These are phyloP conservation scores for Stygiomarasmius scandens DNA, from an alignment of 1,284 basidiomycete genomes.

Conservation along the genomic window DNA sequence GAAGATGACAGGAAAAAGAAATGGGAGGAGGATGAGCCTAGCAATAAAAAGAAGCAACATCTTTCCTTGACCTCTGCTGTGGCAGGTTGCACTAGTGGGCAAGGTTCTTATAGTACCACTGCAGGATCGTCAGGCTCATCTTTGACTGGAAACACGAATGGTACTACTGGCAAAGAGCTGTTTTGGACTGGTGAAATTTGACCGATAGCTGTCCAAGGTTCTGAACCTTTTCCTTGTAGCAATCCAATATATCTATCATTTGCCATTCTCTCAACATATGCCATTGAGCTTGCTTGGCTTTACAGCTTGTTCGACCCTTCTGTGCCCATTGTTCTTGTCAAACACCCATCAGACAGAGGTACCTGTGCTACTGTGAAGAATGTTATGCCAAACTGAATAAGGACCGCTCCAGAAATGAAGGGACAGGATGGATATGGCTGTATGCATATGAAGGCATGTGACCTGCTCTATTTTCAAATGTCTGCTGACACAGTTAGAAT, in stretches of 20 bases:
- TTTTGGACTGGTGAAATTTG: slow-evolving; percentile 77
- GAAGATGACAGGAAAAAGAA: slow-evolving; percentile 30
- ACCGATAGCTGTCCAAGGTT: slow-evolving; percentile 68
- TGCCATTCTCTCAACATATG: slow-evolving; percentile 74
- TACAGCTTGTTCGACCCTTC: slow-evolving; percentile 64
- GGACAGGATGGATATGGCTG: slow-evolving; percentile 68
- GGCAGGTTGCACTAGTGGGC: slow-evolving; percentile 24
- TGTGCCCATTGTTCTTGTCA: slow-evolving; percentile 71
- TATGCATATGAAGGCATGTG: slow-evolving; percentile 79
- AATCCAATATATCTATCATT: slow-evolving; percentile 65
- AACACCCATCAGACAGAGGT: slow-evolving; percentile 59
- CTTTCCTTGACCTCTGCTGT: slow-evolving; percentile 31
- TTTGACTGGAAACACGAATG: slow-evolving; percentile 6
- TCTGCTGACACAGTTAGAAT: slow-evolving; percentile 5
- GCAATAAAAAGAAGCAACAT: slow-evolving; percentile 57
- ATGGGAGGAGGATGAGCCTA: slow-evolving; percentile 23
- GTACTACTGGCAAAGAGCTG: slow-evolving; percentile 36
- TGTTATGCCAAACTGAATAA: slow-evolving; percentile 73
- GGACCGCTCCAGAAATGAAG: slow-evolving; percentile 63
- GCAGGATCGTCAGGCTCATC: slow-evolving; percentile 12
- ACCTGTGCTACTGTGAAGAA: slow-evolving; percentile 55
- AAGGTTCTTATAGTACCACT: slow-evolving; percentile 23
- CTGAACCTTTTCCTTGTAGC: slow-evolving; percentile 51
- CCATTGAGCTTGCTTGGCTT: slow-evolving; percentile 66
- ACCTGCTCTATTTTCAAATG: slow-evolving; percentile 5